Percentiles rank a stretch among this genome's conserved stretches.
Evolutionary conservation across 2,329 filamentous ascomycete species (phyloP).

Genomic region (Colletotrichum truncatum): DNA sequence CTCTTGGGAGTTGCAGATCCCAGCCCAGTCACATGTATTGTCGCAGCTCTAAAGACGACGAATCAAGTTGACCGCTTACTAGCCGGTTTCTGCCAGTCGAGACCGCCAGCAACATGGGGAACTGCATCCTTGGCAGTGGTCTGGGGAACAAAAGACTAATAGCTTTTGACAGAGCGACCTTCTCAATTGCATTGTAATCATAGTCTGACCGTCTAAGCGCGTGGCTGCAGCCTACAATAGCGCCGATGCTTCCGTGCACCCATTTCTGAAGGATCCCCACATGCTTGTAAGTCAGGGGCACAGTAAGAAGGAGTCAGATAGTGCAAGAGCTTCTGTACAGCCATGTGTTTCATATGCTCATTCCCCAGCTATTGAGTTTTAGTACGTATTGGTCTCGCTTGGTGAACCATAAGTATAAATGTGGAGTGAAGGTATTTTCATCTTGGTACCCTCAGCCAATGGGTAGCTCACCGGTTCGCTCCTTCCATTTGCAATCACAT

Average conservation of each 20-base stretch:
- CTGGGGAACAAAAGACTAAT: not conserved
- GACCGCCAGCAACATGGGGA: not conserved
- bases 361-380: too few species aligned
- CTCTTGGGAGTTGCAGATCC: not conserved
- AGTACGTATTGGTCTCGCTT: too few species aligned
- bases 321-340: too few species aligned
- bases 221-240: not conserved
- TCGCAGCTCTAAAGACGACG: not conserved
- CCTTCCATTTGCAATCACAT: too few species aligned
- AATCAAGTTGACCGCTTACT: not conserved
- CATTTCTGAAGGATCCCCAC: not conserved
- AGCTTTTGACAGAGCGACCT: not conserved
- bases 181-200: too few species aligned
- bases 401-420: too few species aligned
- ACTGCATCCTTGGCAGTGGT: not conserved
- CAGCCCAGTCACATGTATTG: not conserved
- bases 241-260: not conserved
- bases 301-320: not conserved
- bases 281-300: not conserved
- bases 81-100: conserved; percentile 2
- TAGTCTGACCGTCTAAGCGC: not conserved
- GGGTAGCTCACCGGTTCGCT: too few species aligned
- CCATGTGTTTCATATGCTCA: too few species aligned
- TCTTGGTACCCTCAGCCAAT: too few species aligned
- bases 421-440: too few species aligned